Evolutionary conservation across 495 filamentous ascomycete genomes (phyloP), one percentile per base, ranked within the genome.

Genomic region (Evernia prunastri): DNA sequence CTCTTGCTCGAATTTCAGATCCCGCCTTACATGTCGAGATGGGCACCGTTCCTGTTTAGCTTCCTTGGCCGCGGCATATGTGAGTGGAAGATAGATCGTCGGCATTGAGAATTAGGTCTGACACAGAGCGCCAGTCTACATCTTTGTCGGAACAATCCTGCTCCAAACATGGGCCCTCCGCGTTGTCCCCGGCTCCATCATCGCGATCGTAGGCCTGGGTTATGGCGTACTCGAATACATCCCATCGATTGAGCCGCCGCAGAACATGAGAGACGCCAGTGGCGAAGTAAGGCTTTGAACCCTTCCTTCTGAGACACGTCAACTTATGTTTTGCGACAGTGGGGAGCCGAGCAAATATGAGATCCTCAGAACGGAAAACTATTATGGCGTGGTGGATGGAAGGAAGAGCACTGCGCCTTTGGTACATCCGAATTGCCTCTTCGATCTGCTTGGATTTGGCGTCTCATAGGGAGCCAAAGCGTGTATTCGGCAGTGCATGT

Each of bases 1-100:
- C 81, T 75, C 15, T 75, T 89, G 60, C 72, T 83, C 72, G 94
- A 99, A 77, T 94, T 96, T 77, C 92, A 96, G 76, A 91, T 96
- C 68, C 95, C 95, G 7, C 90, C 92, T 40, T 92, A 96, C 73
- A 81, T 96, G 43, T 87, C 91, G 64, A 86, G 89, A 73, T 97
- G 97, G 82, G 94, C 92, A 23, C 92, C 89, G 31, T 99, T 99
- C 85, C 86, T 97, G 72, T 97, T 97, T 82, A 92, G 87, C 54
- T 97, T 99, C 83, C 73, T 97, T 68, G 94, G 94, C 60, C 92
- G 94, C 69, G 94, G 94, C 74, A 79, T 91, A 74, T 97, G 92
- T 97, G 84, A 77, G 91, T 86, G 11, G 4, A 31, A 37, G 60
- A 9, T 36, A 40, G n/a, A 31, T 37, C 54, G 57, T 58, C 59